A percentile compares a stretch with the other conserved stretches of the same genome.
These are phyloP conservation scores for Helicostylum pulchrum DNA, from an alignment of 192 early-diverging fungal genomes.

Conservation along the genomic window DNA sequence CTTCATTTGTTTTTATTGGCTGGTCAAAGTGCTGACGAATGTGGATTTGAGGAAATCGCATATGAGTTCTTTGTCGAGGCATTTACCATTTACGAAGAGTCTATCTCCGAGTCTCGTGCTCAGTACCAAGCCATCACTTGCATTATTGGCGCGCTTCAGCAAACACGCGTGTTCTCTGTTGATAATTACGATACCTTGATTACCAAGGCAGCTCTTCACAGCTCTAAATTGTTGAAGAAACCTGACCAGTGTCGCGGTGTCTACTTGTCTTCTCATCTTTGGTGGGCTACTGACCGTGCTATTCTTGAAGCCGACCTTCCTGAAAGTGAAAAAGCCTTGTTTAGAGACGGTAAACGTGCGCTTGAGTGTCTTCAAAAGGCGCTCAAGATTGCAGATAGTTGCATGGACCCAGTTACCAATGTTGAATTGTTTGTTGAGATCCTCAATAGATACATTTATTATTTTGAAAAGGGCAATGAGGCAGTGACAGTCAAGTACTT, in stretches of 20 bases:
- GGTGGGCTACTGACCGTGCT: constrained; percentile 73
- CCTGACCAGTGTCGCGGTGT: constrained; percentile 91
- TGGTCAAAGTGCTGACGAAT: constrained; percentile 83
- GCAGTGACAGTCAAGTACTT: constrained; percentile 89
- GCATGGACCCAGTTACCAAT: constrained; percentile 86
- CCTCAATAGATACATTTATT: constrained; percentile 91
- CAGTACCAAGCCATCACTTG: constrained; percentile 88
- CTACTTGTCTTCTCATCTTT: constrained; percentile 83
- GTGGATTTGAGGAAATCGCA: constrained; percentile 86
- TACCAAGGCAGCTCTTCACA: constrained; percentile 88
- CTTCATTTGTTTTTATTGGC: constrained; percentile 84
- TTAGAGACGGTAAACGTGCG: constrained; percentile 85
- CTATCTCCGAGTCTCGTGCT: constrained; percentile 86
- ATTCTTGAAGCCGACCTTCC: constrained; percentile 23
- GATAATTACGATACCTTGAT: constrained; percentile 96
- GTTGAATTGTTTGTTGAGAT: constrained; percentile 97
- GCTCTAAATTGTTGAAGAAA: constrained; percentile 86
- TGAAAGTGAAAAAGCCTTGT: constrained; percentile 50
- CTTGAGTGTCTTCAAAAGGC: constrained; percentile 92
- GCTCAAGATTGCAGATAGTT: constrained; percentile 90
- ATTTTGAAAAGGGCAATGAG: constrained; percentile 90
- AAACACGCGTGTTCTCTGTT: constrained; percentile 74
- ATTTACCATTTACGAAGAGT: constrained; percentile 95
- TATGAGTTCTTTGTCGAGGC: constrained; percentile 99
- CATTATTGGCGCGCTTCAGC: constrained; percentile 83